Evolutionary conservation across 1,139 yeast species (phyloP), one percentile per base, ranked within the genome.

Genomic region (Scheffersomyces illinoinensis): DNA sequence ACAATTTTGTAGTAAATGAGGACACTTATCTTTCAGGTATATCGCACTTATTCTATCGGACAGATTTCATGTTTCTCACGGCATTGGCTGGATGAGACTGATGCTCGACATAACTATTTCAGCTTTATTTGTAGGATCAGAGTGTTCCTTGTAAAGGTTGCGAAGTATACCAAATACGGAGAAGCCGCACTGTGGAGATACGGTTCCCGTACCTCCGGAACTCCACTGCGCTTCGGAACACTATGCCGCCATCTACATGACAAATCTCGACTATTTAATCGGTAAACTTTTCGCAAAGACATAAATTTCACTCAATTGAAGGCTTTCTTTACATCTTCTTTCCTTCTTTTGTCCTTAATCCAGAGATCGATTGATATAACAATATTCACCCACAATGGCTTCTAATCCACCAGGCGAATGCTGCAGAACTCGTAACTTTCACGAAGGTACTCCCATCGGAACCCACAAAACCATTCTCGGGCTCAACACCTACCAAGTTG

Each of bases 371-470:
- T 33, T 33, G 43, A 33, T 5, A 33, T 10, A 17, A 10, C 43
- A 33, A 12, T 1, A 33, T 33, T 5, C 17, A 4, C 43, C 2
- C 49, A 63, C 47, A 63, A 84, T 85, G 88, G 87, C 88, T 61
- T 83, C 88, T 17, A 76, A 82, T 59, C 80, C 85, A 47, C 87
- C 87, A 62, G 79, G 81, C 46, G 70, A 65, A 66, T 85, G 89
- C 66, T 86, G 90, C 62, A 66, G 72, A 20, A 65, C 67, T 56
- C 76, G 77, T 18, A 66, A 71, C 60, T 68, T 77, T 61, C 90
- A 86, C 65, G 85, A 80, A 60, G 90, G 90, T 55, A 70, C 70
- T 8, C 75, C 88, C 50, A 64, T 62, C 19, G 93, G 93, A 39
- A 59, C 68, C 4, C 67, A 76, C 60, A 65, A 72, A 55, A 70